Evolutionary conservation across 306 rosid species (phyloP).

Genomic region (Castanea mollissima): DNA sequence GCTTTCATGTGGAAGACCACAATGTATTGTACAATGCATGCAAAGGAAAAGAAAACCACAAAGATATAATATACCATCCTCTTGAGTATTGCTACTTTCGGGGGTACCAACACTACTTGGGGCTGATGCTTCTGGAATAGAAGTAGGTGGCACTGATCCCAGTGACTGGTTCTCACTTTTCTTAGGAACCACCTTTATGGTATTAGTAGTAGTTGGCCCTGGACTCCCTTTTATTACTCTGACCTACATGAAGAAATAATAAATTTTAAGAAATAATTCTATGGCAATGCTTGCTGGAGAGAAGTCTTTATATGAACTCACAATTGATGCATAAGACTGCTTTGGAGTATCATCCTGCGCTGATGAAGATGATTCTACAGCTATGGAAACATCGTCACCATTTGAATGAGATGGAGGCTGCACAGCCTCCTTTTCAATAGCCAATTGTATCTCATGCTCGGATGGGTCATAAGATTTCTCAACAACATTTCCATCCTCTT

Average conservation of each 20-base stretch:
- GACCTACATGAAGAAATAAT: slow-evolving; percentile 47
- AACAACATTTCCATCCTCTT: slow-evolving; percentile 28
- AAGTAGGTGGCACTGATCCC: slow-evolving; percentile 34
- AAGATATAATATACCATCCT: slow-evolving; percentile 46
- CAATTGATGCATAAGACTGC: slow-evolving; percentile 78
- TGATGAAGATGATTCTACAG: slow-evolving; percentile 32
- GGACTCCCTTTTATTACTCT: slow-evolving; percentile 57
- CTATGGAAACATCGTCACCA: slow-evolving; percentile 45
- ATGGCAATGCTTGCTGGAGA: slow-evolving; percentile 10
- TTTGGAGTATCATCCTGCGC: slow-evolving; percentile 56
- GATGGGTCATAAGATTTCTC: slow-evolving; percentile 45
- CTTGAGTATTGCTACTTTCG: slow-evolving; percentile 42
- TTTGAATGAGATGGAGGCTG: slow-evolving; percentile 47
- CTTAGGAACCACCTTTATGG: slow-evolving; percentile 34
- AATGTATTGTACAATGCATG: slow-evolving; percentile 4
- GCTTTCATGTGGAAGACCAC: slow-evolving; percentile 3
- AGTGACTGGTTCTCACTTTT: slow-evolving; percentile 33
- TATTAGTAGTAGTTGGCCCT: slow-evolving; percentile 44
- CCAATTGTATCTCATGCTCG: slow-evolving; percentile 36
- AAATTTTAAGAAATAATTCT: slow-evolving; percentile 27
- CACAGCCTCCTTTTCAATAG: slow-evolving; percentile 32
- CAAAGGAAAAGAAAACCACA: slow-evolving; percentile 2
- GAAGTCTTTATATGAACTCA: slow-evolving; percentile 35
- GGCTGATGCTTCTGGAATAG: slow-evolving; percentile 44
- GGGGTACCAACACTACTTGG: slow-evolving; percentile 30